Evolutionary conservation across 2,329 filamentous ascomycete species (phyloP), one percentile per base, ranked within the genome.

Genomic region (Venturia pyrina): DNA sequence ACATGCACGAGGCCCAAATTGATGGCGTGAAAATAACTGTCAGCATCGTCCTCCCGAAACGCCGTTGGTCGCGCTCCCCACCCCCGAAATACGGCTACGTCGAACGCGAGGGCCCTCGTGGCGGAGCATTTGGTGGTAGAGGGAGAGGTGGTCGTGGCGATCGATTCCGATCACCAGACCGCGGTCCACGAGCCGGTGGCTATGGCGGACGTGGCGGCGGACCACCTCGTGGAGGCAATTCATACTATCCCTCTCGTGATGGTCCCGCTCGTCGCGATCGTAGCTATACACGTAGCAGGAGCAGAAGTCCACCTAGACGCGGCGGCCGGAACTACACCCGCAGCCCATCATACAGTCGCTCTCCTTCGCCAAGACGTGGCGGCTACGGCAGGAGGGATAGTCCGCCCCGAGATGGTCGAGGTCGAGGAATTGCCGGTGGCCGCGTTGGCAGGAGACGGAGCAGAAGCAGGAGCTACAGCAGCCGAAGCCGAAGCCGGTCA

Each of bases 1-100:
- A 96, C 75, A 98, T 99, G 95, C 95, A 99, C 76, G 95, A 99
- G 78, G 91, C 90, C n/a, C 90, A 96, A 73, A 79, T 96, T 37
- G 93, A 97, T 75, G 92, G 92, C 63, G 86, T 88, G 28, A 82
- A 87, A 48, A 87, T 97, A 72, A 89, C 89, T 72, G 93, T 97
- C 62, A 95, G 90, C 57, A 95, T 97, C 70, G 91, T 96, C 34
- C 81, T 96, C 44, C 91, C 91, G 0, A 86, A 89, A 62, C 87
- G 89, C 72, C 91, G 91, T 71, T 90, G 96, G 72, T 93, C 90
- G 7, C 87, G 86, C 21, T 86, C 89, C 59, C 93, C 93, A 19
- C 91, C 91, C 1, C 84, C 67, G 68, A n/a, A 61, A 43, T 43
- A 63, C 17, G 43, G 43, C 41, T 62, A 53, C 21, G n/a, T 64